Evolutionary conservation across 2,329 filamentous ascomycete genomes (phyloP).

Genomic region (Penicillium sp.): DNA sequence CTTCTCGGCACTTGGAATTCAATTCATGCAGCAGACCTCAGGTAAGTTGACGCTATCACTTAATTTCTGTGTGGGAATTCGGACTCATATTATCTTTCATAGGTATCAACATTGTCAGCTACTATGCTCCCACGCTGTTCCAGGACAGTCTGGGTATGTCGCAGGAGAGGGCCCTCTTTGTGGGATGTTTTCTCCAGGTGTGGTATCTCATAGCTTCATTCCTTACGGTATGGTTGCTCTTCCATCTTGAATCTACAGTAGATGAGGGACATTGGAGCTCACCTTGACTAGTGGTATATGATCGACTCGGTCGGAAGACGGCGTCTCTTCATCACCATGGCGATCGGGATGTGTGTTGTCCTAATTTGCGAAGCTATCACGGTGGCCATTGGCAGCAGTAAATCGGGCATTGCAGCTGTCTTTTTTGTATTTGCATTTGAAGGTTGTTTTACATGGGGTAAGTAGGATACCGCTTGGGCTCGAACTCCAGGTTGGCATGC

Average conservation of each 20-base stretch:
- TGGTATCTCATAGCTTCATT: constrained; percentile 31
- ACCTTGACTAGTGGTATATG: constrained; percentile 12
- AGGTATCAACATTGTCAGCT: constrained; percentile 24
- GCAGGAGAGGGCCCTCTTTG: constrained; percentile 22
- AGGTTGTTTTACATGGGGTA: constrained; percentile 24
- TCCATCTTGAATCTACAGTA: constrained; percentile 14
- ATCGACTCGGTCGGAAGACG: constrained; percentile 15
- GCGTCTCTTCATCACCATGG: constrained; percentile 16
- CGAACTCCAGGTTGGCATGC: too few relatives aligned
- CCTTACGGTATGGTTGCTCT: constrained; percentile 25
- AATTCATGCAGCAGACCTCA: constrained; percentile 26
- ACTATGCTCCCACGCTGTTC: constrained; percentile 29
- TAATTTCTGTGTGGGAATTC: not conserved
- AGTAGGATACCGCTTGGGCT: not conserved
- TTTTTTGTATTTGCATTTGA: constrained; percentile 28
- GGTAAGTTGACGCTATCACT: constrained; percentile 13
- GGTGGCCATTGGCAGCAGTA: constrained; percentile 16
- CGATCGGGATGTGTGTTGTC: constrained; percentile 23
- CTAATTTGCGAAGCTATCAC: constrained; percentile 26
- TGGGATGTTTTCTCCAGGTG: constrained; percentile 29
- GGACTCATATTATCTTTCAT: not conserved
- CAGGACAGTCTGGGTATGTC: constrained; percentile 25
- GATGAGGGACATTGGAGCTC: not conserved
- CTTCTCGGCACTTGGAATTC: constrained; percentile 19
- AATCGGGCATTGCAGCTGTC: constrained; percentile 19